Evolutionary conservation across 2,329 filamentous ascomycete genomes (phyloP).

Genomic region (Xylariaceae sp.): DNA sequence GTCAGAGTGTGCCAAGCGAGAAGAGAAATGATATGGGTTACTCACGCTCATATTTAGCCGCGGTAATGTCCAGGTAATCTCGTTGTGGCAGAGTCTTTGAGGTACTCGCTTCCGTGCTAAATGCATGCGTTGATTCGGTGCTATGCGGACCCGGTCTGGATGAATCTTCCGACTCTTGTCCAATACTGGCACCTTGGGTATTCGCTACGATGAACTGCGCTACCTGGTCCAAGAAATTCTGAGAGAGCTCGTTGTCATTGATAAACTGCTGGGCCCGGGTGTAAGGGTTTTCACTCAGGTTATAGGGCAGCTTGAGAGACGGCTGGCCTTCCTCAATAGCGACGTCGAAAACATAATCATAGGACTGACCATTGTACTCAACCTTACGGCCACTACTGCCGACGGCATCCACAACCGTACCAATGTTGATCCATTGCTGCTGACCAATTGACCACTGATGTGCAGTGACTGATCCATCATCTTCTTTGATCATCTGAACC

Average conservation of each 20-base stretch:
- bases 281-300: conserved; percentile 87
- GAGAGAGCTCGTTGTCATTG: conserved; percentile 78
- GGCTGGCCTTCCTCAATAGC: conserved; percentile 94
- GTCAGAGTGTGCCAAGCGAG: conserved; percentile 5
- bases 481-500: conserved; percentile 83
- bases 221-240: conserved; percentile 85
- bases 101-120: conserved; percentile 55
- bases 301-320: conserved; percentile 88
- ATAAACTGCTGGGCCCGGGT: conserved; percentile 89
- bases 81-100: conserved; percentile 68
- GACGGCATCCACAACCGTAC: conserved; percentile 88
- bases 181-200: conserved; percentile 80
- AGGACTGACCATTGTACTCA: conserved; percentile 77
- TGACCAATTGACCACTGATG: conserved; percentile 78
- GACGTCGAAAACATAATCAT: conserved; percentile 95
- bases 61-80: conserved; percentile 71
- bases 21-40: conserved; percentile 2
- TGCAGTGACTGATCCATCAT: conserved; percentile 76
- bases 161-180: conserved; percentile 50
- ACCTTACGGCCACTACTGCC: conserved; percentile 77
- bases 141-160: conserved; percentile 69
- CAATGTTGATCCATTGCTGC: conserved; percentile 78
- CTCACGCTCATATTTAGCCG: conserved; percentile 62
- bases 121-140: conserved; percentile 72
- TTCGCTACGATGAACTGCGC: conserved; percentile 90